These are phyloP conservation scores for Anisogramma anomala DNA, from an alignment of 2,329 filamentous ascomycete genomes.

Conservation along the genomic window DNA sequence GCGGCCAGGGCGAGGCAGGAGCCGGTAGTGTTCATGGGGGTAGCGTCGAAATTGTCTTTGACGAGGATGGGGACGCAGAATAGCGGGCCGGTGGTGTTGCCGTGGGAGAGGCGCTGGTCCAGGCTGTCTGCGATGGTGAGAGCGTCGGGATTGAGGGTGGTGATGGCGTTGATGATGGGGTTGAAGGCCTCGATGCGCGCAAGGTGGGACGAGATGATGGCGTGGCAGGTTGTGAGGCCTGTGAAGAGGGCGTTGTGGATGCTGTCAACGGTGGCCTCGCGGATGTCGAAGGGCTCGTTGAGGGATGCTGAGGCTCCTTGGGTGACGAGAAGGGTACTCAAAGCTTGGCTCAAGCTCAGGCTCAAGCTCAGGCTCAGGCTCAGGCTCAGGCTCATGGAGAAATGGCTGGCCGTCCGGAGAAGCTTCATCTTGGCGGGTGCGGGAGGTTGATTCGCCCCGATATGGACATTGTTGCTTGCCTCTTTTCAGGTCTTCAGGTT, in stretches of 20 bases:
- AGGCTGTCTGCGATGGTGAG: conserved; percentile 35
- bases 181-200: conserved; percentile 46
- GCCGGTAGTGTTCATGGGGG: conserved; percentile 45
- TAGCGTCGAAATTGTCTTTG: conserved; percentile 53
- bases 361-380: no score
- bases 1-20: conserved; percentile 37
- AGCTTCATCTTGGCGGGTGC: no score
- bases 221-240: conserved; percentile 40
- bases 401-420: no score
- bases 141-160: conserved; percentile 36
- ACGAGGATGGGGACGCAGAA: conserved; percentile 52
- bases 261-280: conserved; percentile 46
- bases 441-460: no score
- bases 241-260: conserved; percentile 45
- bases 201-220: conserved; percentile 43
- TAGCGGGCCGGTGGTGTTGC: conserved; percentile 38
- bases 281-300: conserved; percentile 32
- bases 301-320: background rate
- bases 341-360: no score
- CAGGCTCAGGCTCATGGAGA: no score
- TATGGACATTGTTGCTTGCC: no score
- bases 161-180: conserved; percentile 43
- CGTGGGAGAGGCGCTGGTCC: conserved; percentile 33
- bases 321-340: background rate
- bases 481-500: no score